Base-by-base conservation (phyloP, 257 asterid genomes). In the Gentiana straminea region DNA sequence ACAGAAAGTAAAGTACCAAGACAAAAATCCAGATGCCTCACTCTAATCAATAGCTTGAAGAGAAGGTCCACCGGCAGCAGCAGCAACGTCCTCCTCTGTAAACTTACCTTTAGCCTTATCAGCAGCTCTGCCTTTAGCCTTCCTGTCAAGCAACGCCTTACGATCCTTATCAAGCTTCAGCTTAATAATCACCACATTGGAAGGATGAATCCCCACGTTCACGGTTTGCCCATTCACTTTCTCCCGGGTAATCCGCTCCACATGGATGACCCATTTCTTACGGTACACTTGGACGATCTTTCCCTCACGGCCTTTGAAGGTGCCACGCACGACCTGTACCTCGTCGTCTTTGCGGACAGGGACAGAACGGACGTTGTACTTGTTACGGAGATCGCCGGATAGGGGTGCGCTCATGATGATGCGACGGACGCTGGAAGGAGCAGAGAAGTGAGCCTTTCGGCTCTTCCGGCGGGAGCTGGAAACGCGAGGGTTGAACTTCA, bases 371-470 rank as follows among this genome's bases (percentile, higher is more conserved):
- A 75, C 89, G 72, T 77, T 84, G 84, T 84, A 68, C 78, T 84
- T 84, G 58, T 81, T 49, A 4, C 89, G 71, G 59, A 76, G 82
- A 54, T 81, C 86, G 43, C 72, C 53, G 59, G 86, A 73, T 62
- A 81, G 76, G 1, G 94, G 86, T 34, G 89, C 81, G 61, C 83
- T 74, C 94, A 84, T 84, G 8, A 84, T 59, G 2, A 84, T 78
- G n/a, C 89, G 82, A 57, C 94, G 86, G 37, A 84, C 76, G 65
- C 84, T 81, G 13, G 94, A 84, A 36, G 89, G 81, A 35, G 94
- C 94, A 1, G 86, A 74, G 84, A 84, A 84, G 66, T 84, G 89
- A 11, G 89, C 89, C 79, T 84, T 84, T 1, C 89, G 74, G 79
- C 74, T 76, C 82, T 84, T 84, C 54, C 86, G 81, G 67, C 94